phyloP scores from a whole-genome alignment of 768 basidiomycete genomes.

The Tephrocybe sp. region DNA sequence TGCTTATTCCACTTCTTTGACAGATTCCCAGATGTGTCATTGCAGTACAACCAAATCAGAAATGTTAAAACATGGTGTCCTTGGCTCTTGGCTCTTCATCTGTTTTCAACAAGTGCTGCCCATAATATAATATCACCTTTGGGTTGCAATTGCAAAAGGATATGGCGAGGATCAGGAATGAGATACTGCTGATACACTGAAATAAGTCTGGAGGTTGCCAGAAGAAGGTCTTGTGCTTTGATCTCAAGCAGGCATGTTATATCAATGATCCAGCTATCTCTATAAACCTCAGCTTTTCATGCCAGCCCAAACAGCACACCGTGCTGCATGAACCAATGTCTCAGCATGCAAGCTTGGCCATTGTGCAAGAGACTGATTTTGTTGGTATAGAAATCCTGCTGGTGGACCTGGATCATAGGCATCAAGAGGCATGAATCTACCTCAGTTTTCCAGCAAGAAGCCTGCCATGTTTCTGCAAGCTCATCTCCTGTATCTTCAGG shows the following conservation, averaged over 20 bases:
- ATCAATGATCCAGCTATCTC: too few relatives aligned
- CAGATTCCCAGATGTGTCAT: constrained; percentile 27
- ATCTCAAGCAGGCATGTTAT: neutral
- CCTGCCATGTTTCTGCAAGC: constrained; percentile 20
- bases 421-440: neutral
- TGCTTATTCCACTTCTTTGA: constrained; percentile 39
- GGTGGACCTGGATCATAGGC: neutral
- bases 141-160: too few relatives aligned
- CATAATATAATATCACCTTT: neutral
- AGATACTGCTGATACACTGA: neutral
- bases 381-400: neutral
- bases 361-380: too few relatives aligned
- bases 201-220: neutral
- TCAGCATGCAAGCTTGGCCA: too few relatives aligned
- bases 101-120: neutral
- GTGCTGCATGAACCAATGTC: too few relatives aligned
- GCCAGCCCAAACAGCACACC: too few relatives aligned
- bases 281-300: too few relatives aligned
- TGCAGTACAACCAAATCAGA: constrained; percentile 10
- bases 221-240: neutral
- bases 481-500: constrained; percentile 30
- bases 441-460: constrained; percentile 27
- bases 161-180: too few relatives aligned
- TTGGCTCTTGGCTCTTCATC: neutral
- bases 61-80: neutral